Evolutionary conservation across 2,329 filamentous ascomycete species (phyloP).

Genomic region (Apiospora sp.): DNA sequence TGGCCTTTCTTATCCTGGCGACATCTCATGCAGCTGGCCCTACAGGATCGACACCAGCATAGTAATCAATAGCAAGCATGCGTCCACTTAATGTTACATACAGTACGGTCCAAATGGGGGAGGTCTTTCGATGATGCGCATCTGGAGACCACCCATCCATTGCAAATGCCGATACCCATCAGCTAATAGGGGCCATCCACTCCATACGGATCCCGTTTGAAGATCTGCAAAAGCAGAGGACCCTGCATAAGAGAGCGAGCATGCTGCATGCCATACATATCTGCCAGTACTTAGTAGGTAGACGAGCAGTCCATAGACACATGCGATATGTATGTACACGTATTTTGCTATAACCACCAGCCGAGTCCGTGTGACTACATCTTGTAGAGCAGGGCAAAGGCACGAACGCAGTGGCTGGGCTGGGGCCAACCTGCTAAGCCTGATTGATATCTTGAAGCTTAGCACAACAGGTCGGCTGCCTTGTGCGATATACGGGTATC

Average conservation of each 20-base stretch:
- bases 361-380: not conserved
- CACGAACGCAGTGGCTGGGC: not conserved
- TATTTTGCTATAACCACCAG: not conserved
- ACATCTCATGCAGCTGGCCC: slow-evolving; percentile 26
- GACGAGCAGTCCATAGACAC: too few species aligned
- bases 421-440: not conserved
- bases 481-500: slow-evolving; percentile 5
- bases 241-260: slow-evolving; percentile 13
- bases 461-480: not conserved
- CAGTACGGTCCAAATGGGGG: slow-evolving; percentile 5
- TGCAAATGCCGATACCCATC: slow-evolving; percentile 11
- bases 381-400: not conserved
- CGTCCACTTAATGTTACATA: slow-evolving; percentile 18
- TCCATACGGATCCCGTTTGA: slow-evolving; percentile 14
- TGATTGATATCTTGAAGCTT: not conserved
- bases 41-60: slow-evolving; percentile 30
- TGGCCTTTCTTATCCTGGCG: slow-evolving; percentile 25
- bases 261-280: not conserved
- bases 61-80: slow-evolving; percentile 22
- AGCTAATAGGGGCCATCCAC: slow-evolving; percentile 11
- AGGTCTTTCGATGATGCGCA: slow-evolving; percentile 13
- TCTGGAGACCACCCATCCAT: slow-evolving; percentile 16
- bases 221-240: slow-evolving; percentile 3
- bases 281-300: not conserved
- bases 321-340: too few species aligned